A percentile compares a stretch with the other conserved stretches of the same genome.
Conservation (phyloP, 768 basidiomycete genomes). For the Leucocoprinus leucothites region DNA sequence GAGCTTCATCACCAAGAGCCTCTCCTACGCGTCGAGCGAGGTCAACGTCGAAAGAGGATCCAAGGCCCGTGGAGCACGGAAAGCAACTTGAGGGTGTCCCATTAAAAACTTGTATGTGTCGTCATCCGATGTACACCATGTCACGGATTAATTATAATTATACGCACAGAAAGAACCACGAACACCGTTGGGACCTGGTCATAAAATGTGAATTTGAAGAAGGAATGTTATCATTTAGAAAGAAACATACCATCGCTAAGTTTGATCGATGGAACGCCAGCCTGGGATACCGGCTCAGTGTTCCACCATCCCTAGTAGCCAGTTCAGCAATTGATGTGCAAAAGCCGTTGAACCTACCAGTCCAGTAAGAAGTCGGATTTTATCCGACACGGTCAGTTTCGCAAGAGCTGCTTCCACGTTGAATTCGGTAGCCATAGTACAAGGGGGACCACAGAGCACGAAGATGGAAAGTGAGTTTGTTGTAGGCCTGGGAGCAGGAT, state of each 20-base stretch:
- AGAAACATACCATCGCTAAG: conserved; percentile 41
- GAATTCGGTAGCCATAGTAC: conserved; percentile 24
- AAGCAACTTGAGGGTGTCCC: conserved; percentile 55
- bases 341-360: conserved; percentile 21
- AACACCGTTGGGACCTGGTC: conserved; percentile 45
- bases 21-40: conserved; percentile 44
- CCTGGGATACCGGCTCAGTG: conserved; percentile 37
- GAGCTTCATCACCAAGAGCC: conserved; percentile 51
- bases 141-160: conserved; percentile 35
- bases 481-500: no score
- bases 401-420: conserved; percentile 35
- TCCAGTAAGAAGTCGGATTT: conserved; percentile 44
- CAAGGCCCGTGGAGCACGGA: conserved; percentile 54
- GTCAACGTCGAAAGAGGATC: conserved; percentile 52
- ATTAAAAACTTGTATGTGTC: conserved; percentile 41
- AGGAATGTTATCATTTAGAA: neutral
- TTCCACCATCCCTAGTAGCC: conserved; percentile 44
- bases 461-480: neutral
- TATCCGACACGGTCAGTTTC: conserved; percentile 34
- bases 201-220: neutral
- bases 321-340: neutral
- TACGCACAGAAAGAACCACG: conserved; percentile 41
- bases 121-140: conserved; percentile 24
- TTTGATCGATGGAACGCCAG: conserved; percentile 37
- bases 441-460: neutral